phyloP scores from a whole-genome alignment of 345 rosid species.

The Lepidium africanum region DNA sequence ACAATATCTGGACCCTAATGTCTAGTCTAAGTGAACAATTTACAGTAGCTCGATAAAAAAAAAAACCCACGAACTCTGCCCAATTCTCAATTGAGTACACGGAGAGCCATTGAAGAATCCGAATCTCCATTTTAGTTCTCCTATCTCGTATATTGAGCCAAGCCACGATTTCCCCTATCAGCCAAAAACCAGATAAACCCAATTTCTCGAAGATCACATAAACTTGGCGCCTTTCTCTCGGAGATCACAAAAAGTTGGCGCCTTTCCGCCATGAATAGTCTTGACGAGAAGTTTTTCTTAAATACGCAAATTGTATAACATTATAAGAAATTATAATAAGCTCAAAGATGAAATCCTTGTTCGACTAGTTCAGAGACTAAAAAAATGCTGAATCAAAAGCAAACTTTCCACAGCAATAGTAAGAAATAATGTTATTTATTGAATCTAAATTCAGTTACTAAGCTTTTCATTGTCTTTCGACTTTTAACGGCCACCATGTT shows the following conservation, averaged over 20 bases:
- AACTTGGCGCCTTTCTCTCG: constrained; percentile 13
- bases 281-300: not conserved
- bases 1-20: not conserved
- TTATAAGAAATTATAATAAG: too few relatives aligned
- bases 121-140: not conserved
- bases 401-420: too few relatives aligned
- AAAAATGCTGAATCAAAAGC: too few relatives aligned
- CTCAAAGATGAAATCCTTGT: too few relatives aligned
- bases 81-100: not conserved
- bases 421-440: too few relatives aligned
- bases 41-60: not conserved
- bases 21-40: not conserved
- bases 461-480: too few relatives aligned
- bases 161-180: not conserved
- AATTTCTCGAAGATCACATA: not conserved
- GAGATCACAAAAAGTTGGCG: constrained; percentile 3
- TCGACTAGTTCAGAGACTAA: too few relatives aligned
- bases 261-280: constrained; percentile 1
- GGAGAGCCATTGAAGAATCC: not conserved
- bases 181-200: not conserved
- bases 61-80: not conserved
- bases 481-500: constrained; percentile 30
- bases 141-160: not conserved
- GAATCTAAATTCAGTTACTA: too few relatives aligned
- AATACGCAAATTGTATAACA: too few relatives aligned